phyloP scores from a whole-genome alignment of 2,329 filamentous ascomycete species.

The Diaporthe sp. region DNA sequence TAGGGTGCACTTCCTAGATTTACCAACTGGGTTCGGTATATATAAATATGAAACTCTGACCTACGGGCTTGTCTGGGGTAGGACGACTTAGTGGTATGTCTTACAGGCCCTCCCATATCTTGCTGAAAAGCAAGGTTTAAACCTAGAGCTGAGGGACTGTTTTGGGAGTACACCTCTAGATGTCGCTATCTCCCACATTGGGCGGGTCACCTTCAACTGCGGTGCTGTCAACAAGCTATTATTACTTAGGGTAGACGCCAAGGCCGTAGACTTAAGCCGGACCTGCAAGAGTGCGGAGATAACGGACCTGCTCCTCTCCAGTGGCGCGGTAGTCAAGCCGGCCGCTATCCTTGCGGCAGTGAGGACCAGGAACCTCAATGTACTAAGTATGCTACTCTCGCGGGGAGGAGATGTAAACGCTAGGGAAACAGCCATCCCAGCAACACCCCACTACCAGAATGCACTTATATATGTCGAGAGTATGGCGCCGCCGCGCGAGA shows the following conservation, averaged over 20 bases:
- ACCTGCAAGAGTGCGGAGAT: not conserved
- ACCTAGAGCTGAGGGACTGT: not conserved
- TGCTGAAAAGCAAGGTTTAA: not conserved
- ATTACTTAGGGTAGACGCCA: not conserved
- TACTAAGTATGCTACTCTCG: not conserved
- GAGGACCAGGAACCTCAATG: not conserved
- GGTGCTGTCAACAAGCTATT: not conserved
- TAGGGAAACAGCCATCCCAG: not conserved
- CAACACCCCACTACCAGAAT: no score
- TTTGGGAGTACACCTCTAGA: not conserved
- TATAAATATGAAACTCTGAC: not conserved
- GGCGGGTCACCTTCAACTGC: not conserved
- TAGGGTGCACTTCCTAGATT: not conserved
- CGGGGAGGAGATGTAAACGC: not conserved
- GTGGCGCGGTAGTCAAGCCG: not conserved
- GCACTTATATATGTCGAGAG: not conserved
- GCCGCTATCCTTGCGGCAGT: constrained; percentile 1
- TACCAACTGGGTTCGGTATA: not conserved
- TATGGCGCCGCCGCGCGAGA: not conserved
- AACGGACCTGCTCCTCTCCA: not conserved
- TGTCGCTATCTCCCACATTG: not conserved
- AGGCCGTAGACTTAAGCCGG: not conserved
- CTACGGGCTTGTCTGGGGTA: not conserved
- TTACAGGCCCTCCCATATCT: constrained; percentile 11
- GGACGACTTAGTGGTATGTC: not conserved